Evolutionary conservation across 441 rosid species (phyloP), one percentile per base, ranked within the genome.

Genomic region (Populus trichocarpa): DNA sequence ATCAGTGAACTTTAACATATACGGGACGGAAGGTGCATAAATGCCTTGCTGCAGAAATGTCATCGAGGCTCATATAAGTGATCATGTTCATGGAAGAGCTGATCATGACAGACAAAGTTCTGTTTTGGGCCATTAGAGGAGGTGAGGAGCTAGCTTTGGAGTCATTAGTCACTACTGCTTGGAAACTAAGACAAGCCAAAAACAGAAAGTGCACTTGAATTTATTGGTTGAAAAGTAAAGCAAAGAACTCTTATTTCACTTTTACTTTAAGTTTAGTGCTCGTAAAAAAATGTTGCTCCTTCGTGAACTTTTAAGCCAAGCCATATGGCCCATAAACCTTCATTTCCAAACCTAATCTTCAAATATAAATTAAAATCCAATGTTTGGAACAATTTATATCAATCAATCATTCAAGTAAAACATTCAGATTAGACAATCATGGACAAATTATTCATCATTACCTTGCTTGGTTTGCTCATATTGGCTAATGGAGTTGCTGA

Each of bases 301-400:
- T 90, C 90, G 86, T 89, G 78, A 85, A 86, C 97, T 92, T 93
- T 83, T 89, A 96, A 96, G 98, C 91, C 85, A 96, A 96, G 97
- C 90, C 91, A 90, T 73, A 83, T 38, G 76, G 72, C 80, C 75
- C 79, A 75, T 77, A 88, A 74, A 50, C 83, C 83, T 85, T 85
- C 79, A 80, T 78, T 89, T 82, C 76, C 85, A 75, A 65, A 83
- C 79, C 84, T 87, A 91, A 86, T 84, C 82, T 71, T 71, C 80
- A 69, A 77, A 82, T 90, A 92, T 91, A 86, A 83, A 87, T 87
- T 84, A 70, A 81, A 86, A 79, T 71, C 81, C 82, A 10, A 73
- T 76, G 71, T 81, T 90, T 71, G 77, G 68, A 73, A 70, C 64
- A 72, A 84, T 83, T 92, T 86, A 84, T 79, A 70, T 80, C 78